Evolutionary conservation across 306 rosid species (phyloP).

Genomic region (Quercus wislizeni): DNA sequence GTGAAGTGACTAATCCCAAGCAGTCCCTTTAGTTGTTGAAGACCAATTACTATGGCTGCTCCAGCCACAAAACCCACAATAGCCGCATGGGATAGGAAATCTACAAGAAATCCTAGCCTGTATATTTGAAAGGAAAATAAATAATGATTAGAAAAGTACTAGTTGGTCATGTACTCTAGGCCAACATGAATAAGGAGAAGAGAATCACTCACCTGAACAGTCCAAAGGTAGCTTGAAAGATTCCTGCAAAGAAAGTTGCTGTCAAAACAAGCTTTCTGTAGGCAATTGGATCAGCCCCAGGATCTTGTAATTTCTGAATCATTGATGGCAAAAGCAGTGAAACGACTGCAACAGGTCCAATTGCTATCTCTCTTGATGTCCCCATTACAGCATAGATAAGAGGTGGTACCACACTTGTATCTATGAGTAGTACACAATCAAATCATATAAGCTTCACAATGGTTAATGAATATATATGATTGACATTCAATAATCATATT

Average conservation of each 20-base stretch:
- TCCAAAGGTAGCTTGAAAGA: constrained; percentile 77
- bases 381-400: constrained; percentile 89
- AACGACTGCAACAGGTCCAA: constrained; percentile 91
- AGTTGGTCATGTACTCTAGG: not conserved
- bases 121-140: not conserved
- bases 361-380: constrained; percentile 74
- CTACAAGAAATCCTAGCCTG: constrained; percentile 78
- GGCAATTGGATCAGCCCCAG: constrained; percentile 50
- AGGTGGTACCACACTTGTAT: constrained; percentile 91
- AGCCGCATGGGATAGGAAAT: constrained; percentile 73
- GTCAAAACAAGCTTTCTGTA: constrained; percentile 68
- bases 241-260: constrained; percentile 74
- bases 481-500: not conserved
- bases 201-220: constrained; percentile 46
- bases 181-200: not conserved
- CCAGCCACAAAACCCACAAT: constrained; percentile 69
- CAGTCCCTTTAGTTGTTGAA: constrained; percentile 76
- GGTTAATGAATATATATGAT: not conserved
- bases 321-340: constrained; percentile 73
- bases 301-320: constrained; percentile 59
- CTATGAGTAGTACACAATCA: constrained; percentile 25
- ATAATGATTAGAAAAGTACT: not conserved
- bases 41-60: constrained; percentile 78
- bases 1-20: constrained; percentile 64
- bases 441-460: not conserved